Base-by-base conservation (phyloP, 306 rosid species). In the Lathyrus tuberosus region DNA sequence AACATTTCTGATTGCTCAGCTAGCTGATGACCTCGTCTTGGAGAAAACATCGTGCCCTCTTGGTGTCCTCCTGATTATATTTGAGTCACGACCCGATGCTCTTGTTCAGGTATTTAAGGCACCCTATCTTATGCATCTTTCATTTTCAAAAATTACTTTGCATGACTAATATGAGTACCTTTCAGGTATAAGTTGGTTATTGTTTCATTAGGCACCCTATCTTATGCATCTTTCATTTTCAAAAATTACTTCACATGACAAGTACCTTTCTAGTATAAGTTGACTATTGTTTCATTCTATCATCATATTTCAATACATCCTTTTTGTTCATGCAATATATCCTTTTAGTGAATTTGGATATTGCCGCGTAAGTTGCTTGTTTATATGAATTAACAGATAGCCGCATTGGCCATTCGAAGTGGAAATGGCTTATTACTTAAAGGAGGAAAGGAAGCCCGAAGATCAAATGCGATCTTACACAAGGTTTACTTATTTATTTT, bases 11-110 rank as follows among this genome's bases (percentile, higher is more conserved):
- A 69, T 65, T 56, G 46, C 49, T 82, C 89, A 94, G 98, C 75
- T 94, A 10, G 88, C 94, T 0, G 88, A 91, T 56, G 87, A 85
- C 48, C 97, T 90, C 54, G 46, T 87, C 81, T 67, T 91, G 74
- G 96, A 94, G 79, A 90, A 87, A 59, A 54, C 71, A 18, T 84
- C 95, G 0, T 82, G 90, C 76, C 96, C 98, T 17, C 62, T 94
- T 75, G 98, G 98, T 26, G 98, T 94, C 18, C 84, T 94, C 15
- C 75, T 94, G 65, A 67, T 94, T 76, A 85, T 94, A 58, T 90
- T 89, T 10, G 98, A 94, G 82, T 94, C 97, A 62, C 96, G 96
- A 64, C 98, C 98, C 2, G 98, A 94, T 83, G 98, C 96, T 67
- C 90, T 94, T 61, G 98, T 90, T 74, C 98, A 94, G 90, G 98